These are phyloP conservation scores for Geranium brycei DNA, from an alignment of 345 rosid genomes.

Conservation along the genomic window DNA sequence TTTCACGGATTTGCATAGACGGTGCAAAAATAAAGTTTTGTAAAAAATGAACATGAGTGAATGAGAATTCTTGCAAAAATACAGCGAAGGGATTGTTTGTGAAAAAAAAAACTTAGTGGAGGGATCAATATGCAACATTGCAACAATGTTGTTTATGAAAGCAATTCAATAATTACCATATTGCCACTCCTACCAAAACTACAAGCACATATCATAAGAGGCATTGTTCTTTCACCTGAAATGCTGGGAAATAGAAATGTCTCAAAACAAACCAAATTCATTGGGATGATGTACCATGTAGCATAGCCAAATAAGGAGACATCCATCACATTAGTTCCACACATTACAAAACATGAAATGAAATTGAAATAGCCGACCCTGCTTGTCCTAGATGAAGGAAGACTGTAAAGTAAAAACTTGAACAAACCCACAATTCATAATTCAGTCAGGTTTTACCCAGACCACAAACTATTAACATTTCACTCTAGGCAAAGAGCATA, in stretches of 20 bases:
- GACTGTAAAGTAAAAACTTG: not conserved
- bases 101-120: too few relatives aligned
- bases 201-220: too few relatives aligned
- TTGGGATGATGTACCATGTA: not conserved
- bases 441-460: not conserved
- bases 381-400: not conserved
- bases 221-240: not conserved
- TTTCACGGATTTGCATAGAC: too few relatives aligned
- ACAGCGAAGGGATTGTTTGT: too few relatives aligned
- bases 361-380: not conserved
- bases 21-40: too few relatives aligned
- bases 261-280: not conserved
- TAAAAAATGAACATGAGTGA: too few relatives aligned
- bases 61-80: too few relatives aligned
- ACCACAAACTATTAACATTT: slow-evolving; percentile 2
- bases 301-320: not conserved
- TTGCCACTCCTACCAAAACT: too few relatives aligned
- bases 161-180: too few relatives aligned
- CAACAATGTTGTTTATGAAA: too few relatives aligned
- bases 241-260: not conserved
- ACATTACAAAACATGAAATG: not conserved
- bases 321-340: not conserved
- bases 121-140: too few relatives aligned
- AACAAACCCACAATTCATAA: slow-evolving; percentile 1
- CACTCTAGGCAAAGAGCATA: slow-evolving; percentile 1